These are phyloP conservation scores for Fagus crenata DNA, from an alignment of 306 rosid species.

Conservation along the genomic window DNA sequence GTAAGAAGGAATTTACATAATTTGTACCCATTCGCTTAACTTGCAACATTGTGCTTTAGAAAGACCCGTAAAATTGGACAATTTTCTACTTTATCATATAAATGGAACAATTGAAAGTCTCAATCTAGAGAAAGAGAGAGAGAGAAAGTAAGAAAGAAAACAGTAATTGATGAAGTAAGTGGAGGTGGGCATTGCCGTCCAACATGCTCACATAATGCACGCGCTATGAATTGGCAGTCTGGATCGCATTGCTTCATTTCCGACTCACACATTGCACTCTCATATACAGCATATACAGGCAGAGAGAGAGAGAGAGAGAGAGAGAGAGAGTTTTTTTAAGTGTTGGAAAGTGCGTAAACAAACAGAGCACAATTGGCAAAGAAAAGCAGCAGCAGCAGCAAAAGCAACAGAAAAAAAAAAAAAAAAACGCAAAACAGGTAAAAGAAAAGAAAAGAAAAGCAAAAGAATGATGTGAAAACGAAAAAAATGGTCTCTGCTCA, in stretches of 20 bases:
- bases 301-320: conserved; percentile 28
- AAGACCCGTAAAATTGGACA: no score
- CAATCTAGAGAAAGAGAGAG: neutral
- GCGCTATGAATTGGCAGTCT: conserved; percentile 37
- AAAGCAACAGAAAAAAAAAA: conserved; percentile 44
- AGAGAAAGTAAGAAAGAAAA: neutral
- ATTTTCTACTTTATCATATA: no score
- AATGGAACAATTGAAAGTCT: no score
- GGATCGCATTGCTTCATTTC: conserved; percentile 19
- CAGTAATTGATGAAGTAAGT: no score
- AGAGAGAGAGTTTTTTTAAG: conserved; percentile 9
- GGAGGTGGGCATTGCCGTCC: neutral
- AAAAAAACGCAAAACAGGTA: conserved; percentile 5
- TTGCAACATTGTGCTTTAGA: no score
- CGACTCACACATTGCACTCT: no score
- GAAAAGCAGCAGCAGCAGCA: conserved; percentile 41
- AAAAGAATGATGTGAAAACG: conserved; percentile 50
- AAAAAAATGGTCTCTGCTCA: conserved; percentile 35
- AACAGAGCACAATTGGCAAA: conserved; percentile 34
- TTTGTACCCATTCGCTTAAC: no score
- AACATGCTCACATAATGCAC: conserved; percentile 33
- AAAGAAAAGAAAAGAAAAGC: neutral
- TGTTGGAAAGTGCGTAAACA: conserved; percentile 61
- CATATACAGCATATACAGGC: no score
- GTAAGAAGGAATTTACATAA: no score